Base-by-base conservation (phyloP, 768 basidiomycete species). In the Termitomyces sp. region DNA sequence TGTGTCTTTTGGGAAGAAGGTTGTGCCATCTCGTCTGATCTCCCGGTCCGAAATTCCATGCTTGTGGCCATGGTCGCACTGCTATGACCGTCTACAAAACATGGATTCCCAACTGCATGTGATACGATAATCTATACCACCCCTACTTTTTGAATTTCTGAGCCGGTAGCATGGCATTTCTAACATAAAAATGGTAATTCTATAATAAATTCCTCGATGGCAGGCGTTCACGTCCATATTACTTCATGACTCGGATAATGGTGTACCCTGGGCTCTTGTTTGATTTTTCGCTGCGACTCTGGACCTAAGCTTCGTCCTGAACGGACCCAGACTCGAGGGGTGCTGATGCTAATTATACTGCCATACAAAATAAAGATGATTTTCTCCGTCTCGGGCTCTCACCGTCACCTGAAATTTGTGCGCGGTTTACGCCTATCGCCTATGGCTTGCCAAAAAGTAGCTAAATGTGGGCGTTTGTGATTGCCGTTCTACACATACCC, bases 341-440 rank as follows among this genome's bases (percentile, higher is more conserved):
- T n/a, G n/a, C n/a, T n/a, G n/a, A n/a, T n/a, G n/a, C n/a, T n/a
- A n/a, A n/a, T 29, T 3, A 29, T 29, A 29, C 3, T 9, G 29
- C 9, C 29, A 9, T 29, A 29, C 29, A 29, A 25, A 36, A 22
- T 48, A 48, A 16, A 32, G 32, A 23, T 25, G 23, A 36, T 38
- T 25, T 23, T 36, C 35, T 49, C 48, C 48, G 48, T 27, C 6
- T 49, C 48, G 48, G 48, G 48, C n/a, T 38, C 48, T 25, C 48
- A 49, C 35, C 36, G 7, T 38, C 48, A 49, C 48, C 48, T 49
- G 48, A 33, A 49, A 23, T 33, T 27, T 9, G 23, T 49, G 48
- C 48, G 48, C 48, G 48, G 48, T 49, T 49, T 49, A 49, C n/a
- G 48, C 48, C 48, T 49, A 49, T 49, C 48, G 48, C 23, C 25